Evolutionary conservation across 768 basidiomycete genomes (phyloP), one percentile per base, ranked within the genome.

Genomic region (Rhizopogon sp.): DNA sequence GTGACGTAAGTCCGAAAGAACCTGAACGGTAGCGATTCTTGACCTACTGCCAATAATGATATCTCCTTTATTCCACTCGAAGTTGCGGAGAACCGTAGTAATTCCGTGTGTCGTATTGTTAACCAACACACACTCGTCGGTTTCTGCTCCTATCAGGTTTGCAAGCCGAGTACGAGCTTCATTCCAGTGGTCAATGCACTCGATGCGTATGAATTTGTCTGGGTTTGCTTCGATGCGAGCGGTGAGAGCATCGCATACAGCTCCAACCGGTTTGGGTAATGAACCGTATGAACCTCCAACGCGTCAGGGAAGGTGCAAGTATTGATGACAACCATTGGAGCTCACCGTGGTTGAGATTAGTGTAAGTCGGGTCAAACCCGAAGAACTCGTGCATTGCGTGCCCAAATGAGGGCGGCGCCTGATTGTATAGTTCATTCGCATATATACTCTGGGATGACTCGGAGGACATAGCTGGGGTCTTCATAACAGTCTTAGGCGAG

Each of bases 41-140:
- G 22, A 74, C 79, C 43, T 63, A 88, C 87, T 80, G 13, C 69
- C 73, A 44, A 91, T 70, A 51, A 93, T 74, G 8, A 87, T 70
- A 66, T 93, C 90, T 0, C 79, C 83, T 47, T 79, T 64, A 39
- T 79, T 72, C 87, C 86, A 90, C 39, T 78, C 72, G 31, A 93
- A 73, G 56, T 90, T 90, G 45, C 77, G 70, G 33, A 90, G 64
- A 49, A 93, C 72, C 9, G 83, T 88, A 59, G 84, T 83, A 35
- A 93, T 60, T 3, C 69, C 68, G 17, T 67, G 67, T 5, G 69
- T 63, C 13, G 64, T 50, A 5, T 69, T 70, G 64, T 58, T 60
- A 11, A 71, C 64, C 56, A 83, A 68, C 17, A 86, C 81, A 16
- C 80, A 72, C 62, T 87, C 86, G 43, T 85, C 78, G 0, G 77